A percentile compares a stretch with the other conserved stretches of the same genome.
phyloP scores from a whole-genome alignment of 1,284 basidiomycete genomes.

The Pterulicium gracile region DNA sequence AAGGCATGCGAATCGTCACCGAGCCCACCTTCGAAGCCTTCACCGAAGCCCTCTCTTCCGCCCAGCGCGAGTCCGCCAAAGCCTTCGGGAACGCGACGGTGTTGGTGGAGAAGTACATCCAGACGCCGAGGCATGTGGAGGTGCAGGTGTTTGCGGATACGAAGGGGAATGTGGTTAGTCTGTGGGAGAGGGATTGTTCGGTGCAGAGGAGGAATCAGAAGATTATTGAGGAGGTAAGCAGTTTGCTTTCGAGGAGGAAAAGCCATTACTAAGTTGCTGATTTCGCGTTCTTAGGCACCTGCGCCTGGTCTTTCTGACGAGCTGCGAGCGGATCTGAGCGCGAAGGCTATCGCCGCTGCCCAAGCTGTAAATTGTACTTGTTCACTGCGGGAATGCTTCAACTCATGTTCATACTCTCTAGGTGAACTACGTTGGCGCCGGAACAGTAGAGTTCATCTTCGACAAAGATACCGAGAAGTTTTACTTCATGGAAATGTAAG shows the following conservation, averaged over 20 bases:
- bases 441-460: slow-evolving; percentile 91
- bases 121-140: slow-evolving; percentile 78
- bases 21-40: slow-evolving; percentile 59
- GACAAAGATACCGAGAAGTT: slow-evolving; percentile 80
- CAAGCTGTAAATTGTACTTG: slow-evolving; percentile 52
- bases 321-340: slow-evolving; percentile 70
- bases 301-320: slow-evolving; percentile 77
- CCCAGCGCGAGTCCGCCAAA: slow-evolving; percentile 80
- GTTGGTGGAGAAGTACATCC: slow-evolving; percentile 80
- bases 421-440: slow-evolving; percentile 74
- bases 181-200: slow-evolving; percentile 92
- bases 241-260: slow-evolving; percentile 7
- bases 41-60: slow-evolving; percentile 69
- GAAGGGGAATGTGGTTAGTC: slow-evolving; percentile 67
- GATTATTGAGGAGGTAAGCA: slow-evolving; percentile 84
- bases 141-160: slow-evolving; percentile 86
- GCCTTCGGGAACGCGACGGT: slow-evolving; percentile 82
- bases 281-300: slow-evolving; percentile 64
- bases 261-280: background rate
- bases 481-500: slow-evolving; percentile 91
- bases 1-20: slow-evolving; percentile 91
- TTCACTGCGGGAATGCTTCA: background rate
- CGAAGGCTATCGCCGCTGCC: slow-evolving; percentile 86
- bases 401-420: background rate
- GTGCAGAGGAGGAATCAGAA: slow-evolving; percentile 93